Percentiles rank a stretch among this genome's conserved stretches.
Conservation (phyloP, 1,284 basidiomycete species). For the Neotropicomus parvogracilis region DNA sequence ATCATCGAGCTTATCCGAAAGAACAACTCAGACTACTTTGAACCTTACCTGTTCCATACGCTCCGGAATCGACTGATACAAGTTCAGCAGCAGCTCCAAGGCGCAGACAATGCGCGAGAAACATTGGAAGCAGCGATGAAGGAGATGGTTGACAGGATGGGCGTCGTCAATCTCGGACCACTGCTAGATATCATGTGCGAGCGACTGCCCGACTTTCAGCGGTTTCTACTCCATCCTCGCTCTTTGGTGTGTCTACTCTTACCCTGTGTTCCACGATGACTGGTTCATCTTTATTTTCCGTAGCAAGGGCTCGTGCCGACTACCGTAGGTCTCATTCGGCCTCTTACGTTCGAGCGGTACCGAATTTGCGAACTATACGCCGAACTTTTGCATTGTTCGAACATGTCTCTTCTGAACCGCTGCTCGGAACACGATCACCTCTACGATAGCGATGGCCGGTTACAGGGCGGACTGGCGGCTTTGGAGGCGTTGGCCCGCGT, state of each 20-base stretch:
- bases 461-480: constrained; percentile 77
- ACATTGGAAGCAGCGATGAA: constrained; percentile 78
- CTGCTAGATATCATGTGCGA: constrained; percentile 79
- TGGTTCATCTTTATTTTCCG: constrained; percentile 7
- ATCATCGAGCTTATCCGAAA: constrained; percentile 96
- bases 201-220: constrained; percentile 68
- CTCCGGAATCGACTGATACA: constrained; percentile 87
- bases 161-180: constrained; percentile 90
- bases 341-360: constrained; percentile 93
- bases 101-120: constrained; percentile 60
- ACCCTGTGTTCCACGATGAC: constrained; percentile 1
- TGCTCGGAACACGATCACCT: constrained; percentile 59
- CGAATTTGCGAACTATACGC: constrained; percentile 98
- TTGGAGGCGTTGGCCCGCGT: constrained; percentile 82
- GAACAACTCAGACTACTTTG: constrained; percentile 98
- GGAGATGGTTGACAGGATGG: constrained; percentile 87
- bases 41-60: constrained; percentile 97
- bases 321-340: constrained; percentile 66
- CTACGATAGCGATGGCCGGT: constrained; percentile 77
- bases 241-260: constrained; percentile 56
- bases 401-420: constrained; percentile 95
- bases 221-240: constrained; percentile 69
- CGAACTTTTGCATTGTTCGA: constrained; percentile 95
- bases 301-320: constrained; percentile 68
- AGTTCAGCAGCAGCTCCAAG: constrained; percentile 67